Percentiles rank a stretch among this genome's conserved stretches.
These are phyloP conservation scores for Dalbergia cultrata DNA, from an alignment of 306 rosid genomes.

Conservation along the genomic window DNA sequence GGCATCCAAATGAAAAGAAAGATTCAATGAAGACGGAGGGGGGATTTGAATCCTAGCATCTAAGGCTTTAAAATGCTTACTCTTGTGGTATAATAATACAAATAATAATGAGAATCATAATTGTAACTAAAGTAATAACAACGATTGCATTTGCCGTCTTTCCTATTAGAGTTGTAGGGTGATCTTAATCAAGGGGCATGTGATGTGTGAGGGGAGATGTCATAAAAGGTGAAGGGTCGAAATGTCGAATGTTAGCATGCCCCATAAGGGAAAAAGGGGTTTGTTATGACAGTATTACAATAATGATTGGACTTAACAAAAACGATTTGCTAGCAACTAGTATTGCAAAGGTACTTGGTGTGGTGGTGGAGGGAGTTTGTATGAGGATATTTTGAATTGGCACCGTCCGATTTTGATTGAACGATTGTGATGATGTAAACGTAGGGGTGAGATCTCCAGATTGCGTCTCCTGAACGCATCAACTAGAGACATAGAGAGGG, in stretches of 20 bases:
- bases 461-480: constrained; percentile 15
- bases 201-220: neutral
- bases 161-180: neutral
- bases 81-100: too few relatives aligned
- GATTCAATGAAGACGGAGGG: too few relatives aligned
- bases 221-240: neutral
- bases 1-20: too few relatives aligned
- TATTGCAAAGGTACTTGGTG: neutral
- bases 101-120: neutral
- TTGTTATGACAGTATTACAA: neutral
- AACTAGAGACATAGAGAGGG: too few relatives aligned
- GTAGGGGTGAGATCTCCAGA: constrained; percentile 46
- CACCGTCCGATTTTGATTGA: constrained; percentile 3
- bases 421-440: neutral
- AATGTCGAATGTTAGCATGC: neutral
- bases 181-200: neutral
- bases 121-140: neutral
- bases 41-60: too few relatives aligned
- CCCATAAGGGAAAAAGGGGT: neutral
- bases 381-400: neutral
- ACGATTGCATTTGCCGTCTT: neutral
- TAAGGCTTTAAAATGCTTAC: too few relatives aligned
- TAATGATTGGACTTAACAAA: neutral
- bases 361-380: constrained; percentile 38
- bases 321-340: too few relatives aligned